Evolutionary conservation across 768 basidiomycete genomes (phyloP).

Genomic region (Suillus lakei): DNA sequence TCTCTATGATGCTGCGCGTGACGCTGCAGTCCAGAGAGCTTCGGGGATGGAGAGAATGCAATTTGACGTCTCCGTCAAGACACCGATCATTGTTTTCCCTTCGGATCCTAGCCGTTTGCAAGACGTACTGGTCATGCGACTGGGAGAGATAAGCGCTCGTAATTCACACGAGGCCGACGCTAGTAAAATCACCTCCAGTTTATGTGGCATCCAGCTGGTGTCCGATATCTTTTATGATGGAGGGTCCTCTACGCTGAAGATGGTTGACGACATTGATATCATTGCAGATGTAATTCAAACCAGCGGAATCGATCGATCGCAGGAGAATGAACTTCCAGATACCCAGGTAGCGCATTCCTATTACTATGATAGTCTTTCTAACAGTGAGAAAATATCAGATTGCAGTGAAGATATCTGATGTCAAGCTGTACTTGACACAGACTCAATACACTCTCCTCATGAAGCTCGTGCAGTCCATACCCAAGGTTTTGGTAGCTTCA

Average conservation of each 20-base stretch:
- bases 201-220: conserved; percentile 82
- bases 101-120: conserved; percentile 59
- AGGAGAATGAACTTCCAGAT: conserved; percentile 63
- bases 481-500: conserved; percentile 58
- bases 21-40: conserved; percentile 90
- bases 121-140: conserved; percentile 77
- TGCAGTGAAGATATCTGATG: conserved; percentile 75
- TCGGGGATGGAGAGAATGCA: conserved; percentile 95
- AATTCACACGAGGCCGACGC: conserved; percentile 67
- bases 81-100: conserved; percentile 92
- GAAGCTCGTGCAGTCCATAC: conserved; percentile 67
- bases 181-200: conserved; percentile 72
- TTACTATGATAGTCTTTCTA: conserved; percentile 10
- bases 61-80: conserved; percentile 87
- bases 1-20: conserved; percentile 91
- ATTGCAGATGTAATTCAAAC: conserved; percentile 69
- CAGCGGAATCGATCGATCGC: conserved; percentile 54
- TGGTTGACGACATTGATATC: conserved; percentile 90
- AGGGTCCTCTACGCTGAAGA: conserved; percentile 65
- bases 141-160: conserved; percentile 86
- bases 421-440: conserved; percentile 84
- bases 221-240: conserved; percentile 64
- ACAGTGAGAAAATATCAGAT: conserved; percentile 49
- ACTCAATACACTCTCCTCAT: conserved; percentile 79
- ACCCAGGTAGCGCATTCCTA: conserved; percentile 59